These are phyloP conservation scores for Debaryomyces sp. DNA, from an alignment of 1,139 yeast species.

Conservation along the genomic window DNA sequence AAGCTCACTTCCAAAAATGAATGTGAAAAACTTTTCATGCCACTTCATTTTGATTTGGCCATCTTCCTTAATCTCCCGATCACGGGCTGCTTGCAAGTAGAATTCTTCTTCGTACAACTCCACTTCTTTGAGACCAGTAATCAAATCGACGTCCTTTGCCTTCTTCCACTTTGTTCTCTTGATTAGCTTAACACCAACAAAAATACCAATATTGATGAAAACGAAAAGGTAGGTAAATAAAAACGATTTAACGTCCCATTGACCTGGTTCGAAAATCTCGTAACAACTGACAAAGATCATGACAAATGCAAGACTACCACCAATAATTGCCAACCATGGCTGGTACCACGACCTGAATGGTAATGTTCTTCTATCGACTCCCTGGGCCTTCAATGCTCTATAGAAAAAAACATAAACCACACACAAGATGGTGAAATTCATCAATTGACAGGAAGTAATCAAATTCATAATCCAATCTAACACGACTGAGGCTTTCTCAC, in stretches of 20 bases:
- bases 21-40: slow-evolving; percentile 15
- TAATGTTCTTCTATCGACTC: slow-evolving; percentile 53
- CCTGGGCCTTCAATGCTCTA: slow-evolving; percentile 47
- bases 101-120: slow-evolving; percentile 50
- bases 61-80: slow-evolving; percentile 16
- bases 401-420: slow-evolving; percentile 26
- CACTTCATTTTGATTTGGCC: slow-evolving; percentile 17
- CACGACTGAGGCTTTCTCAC: slow-evolving; percentile 25
- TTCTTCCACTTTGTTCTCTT: slow-evolving; percentile 52
- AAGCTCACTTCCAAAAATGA: slow-evolving; percentile 28
- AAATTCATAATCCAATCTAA: slow-evolving; percentile 36
- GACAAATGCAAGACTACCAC: slow-evolving; percentile 29
- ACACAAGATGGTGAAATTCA: slow-evolving; percentile 31
- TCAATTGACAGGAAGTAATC: slow-evolving; percentile 34
- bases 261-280: slow-evolving; percentile 63
- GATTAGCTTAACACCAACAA: slow-evolving; percentile 57
- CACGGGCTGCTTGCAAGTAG: slow-evolving; percentile 19
- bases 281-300: slow-evolving; percentile 73
- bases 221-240: slow-evolving; percentile 70
- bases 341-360: slow-evolving; percentile 53
- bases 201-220: slow-evolving; percentile 61
- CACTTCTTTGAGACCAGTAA: slow-evolving; percentile 39
- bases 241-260: slow-evolving; percentile 63
- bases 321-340: slow-evolving; percentile 45
- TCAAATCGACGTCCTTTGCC: slow-evolving; percentile 50